Percentiles rank a stretch among this genome's conserved stretches.
phyloP scores from a whole-genome alignment of 495 filamentous ascomycete genomes.

The Evansstolkia leycettana region DNA sequence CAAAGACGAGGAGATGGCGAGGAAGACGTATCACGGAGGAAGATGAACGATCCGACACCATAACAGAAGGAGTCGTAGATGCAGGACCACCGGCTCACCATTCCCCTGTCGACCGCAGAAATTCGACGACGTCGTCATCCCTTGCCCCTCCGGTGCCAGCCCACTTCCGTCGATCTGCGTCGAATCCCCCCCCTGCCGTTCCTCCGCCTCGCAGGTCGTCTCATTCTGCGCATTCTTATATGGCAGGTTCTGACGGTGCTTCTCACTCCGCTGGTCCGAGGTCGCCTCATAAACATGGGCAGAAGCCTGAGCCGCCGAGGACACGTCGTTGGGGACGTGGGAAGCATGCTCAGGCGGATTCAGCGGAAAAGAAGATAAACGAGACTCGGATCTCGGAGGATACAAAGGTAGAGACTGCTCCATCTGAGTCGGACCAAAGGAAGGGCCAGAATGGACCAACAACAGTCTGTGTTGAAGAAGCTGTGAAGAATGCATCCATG shows the following conservation, averaged over 20 bases:
- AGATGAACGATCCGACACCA: slow-evolving; percentile 11
- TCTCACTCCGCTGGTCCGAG: neutral
- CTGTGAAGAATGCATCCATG: slow-evolving; percentile 27
- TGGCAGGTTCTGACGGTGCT: too few relatives aligned
- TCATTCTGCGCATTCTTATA: neutral
- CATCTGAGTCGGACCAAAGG: too few relatives aligned
- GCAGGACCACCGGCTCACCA: too few relatives aligned
- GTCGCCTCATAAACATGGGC: slow-evolving; percentile 9
- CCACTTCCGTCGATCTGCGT: slow-evolving; percentile 22
- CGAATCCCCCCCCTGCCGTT: slow-evolving; percentile 28
- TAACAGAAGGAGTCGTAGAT: too few relatives aligned
- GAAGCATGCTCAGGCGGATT: slow-evolving; percentile 18
- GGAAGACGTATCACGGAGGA: slow-evolving; percentile 17
- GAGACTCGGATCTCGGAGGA: too few relatives aligned
- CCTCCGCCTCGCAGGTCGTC: slow-evolving; percentile 27
- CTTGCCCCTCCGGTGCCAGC: slow-evolving; percentile 14
- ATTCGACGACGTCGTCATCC: neutral
- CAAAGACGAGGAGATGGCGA: slow-evolving; percentile 32
- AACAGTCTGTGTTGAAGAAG: slow-evolving; percentile 25
- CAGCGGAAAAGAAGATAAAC: slow-evolving; percentile 8
- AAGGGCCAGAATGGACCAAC: neutral
- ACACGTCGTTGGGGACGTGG: slow-evolving; percentile 26
- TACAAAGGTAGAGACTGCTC: too few relatives aligned
- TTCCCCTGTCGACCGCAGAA: too few relatives aligned
- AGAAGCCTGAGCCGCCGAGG: slow-evolving; percentile 26